phyloP scores from a whole-genome alignment of 805 yeast genomes.

The Kluyveromyces nonfermentans region DNA sequence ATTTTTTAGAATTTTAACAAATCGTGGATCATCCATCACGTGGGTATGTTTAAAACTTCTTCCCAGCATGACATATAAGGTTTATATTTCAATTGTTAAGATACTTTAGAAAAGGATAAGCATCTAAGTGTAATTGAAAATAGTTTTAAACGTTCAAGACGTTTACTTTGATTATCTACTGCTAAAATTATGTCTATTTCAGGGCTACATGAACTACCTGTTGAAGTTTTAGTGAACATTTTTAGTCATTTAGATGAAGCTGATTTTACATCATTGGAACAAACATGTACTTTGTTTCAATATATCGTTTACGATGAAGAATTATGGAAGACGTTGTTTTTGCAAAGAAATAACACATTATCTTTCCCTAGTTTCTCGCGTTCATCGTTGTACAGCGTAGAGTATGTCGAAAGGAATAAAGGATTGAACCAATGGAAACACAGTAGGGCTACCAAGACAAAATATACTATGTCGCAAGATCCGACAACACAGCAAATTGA shows the following conservation, averaged over 20 bases:
- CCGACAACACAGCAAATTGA: slow-evolving; percentile 20
- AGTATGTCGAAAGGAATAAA: slow-evolving; percentile 25
- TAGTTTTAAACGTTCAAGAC: no score
- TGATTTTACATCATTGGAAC: slow-evolving; percentile 28
- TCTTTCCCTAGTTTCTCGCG: slow-evolving; percentile 32
- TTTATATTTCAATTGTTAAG: no score
- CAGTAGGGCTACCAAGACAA: slow-evolving; percentile 27
- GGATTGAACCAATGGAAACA: slow-evolving; percentile 28
- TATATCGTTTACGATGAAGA: slow-evolving; percentile 32
- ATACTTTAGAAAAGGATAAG: no score
- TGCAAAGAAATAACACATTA: slow-evolving; percentile 21
- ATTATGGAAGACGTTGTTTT: slow-evolving; percentile 34
- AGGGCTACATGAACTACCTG: slow-evolving; percentile 23
- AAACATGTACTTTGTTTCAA: slow-evolving; percentile 23
- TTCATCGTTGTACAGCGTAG: slow-evolving; percentile 29
- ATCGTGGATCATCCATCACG: no score
- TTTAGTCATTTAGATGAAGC: slow-evolving; percentile 30
- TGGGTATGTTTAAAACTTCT: no score
- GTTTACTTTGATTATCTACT: neutral
- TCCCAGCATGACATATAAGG: no score
- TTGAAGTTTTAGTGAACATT: slow-evolving; percentile 30
- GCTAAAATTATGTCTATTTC: neutral
- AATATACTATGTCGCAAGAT: slow-evolving; percentile 24
- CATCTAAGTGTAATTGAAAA: no score
- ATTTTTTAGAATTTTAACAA: no score